phyloP scores from a whole-genome alignment of 129 eudicot species.

The Apium graveolens region DNA sequence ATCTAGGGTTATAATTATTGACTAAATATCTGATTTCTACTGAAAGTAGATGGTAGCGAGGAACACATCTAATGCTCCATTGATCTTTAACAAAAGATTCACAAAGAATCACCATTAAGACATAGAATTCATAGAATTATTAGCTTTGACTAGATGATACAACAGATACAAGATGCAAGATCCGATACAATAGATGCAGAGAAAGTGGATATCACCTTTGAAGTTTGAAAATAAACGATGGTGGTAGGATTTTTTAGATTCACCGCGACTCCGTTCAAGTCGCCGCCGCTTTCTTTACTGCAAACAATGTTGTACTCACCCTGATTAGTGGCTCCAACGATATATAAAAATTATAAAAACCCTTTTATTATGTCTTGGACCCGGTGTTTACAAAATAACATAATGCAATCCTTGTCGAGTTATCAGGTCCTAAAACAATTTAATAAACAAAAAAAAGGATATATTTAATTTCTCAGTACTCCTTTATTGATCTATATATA shows the following conservation, averaged over 20 bases:
- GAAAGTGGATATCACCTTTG: not conserved
- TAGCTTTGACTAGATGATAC: not conserved
- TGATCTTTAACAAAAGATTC: not conserved
- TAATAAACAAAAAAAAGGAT: not conserved
- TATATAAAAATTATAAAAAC: too few relatives aligned
- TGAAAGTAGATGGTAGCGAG: not conserved
- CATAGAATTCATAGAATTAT: not conserved
- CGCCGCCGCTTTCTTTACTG: not conserved
- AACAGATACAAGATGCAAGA: not conserved
- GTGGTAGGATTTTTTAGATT: not conserved
- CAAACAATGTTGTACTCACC: not conserved
- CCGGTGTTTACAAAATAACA: not conserved
- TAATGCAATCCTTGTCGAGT: not conserved
- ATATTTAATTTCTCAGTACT: not conserved
- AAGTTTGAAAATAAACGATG: not conserved
- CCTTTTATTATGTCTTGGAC: not conserved
- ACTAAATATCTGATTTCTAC: not conserved
- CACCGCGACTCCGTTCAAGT: not conserved
- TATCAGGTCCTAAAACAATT: not conserved
- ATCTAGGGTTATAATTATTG: not conserved
- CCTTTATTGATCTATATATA: not conserved
- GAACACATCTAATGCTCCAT: not conserved
- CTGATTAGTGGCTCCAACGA: too few relatives aligned
- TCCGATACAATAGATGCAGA: not conserved
- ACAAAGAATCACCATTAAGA: not conserved